These are phyloP conservation scores for Tritrichomonas musculus DNA, from an alignment of 208 protist genomes.

Conservation along the genomic window DNA sequence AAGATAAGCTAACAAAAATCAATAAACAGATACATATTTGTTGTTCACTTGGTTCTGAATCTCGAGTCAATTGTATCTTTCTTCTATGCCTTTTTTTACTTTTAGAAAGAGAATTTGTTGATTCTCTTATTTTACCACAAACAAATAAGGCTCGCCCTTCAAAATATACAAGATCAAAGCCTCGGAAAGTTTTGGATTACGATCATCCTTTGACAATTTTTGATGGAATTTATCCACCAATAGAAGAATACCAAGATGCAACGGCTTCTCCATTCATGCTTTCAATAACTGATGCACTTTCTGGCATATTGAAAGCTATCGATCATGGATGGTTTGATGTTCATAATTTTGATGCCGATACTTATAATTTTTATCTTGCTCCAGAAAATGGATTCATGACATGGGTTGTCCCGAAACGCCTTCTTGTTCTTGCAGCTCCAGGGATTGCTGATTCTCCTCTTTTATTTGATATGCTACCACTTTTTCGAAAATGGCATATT, in stretches of 20 bases:
- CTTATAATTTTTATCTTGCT: background rate
- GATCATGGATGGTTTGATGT: background rate
- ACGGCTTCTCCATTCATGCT: background rate
- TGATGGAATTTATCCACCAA: constrained; percentile 1
- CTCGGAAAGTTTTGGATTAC: background rate
- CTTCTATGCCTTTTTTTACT: background rate
- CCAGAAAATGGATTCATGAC: constrained; percentile 33
- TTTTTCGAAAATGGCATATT: constrained; percentile 22
- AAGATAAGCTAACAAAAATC: background rate
- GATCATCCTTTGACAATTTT: background rate
- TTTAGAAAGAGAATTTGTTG: background rate
- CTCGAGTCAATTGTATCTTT: constrained; percentile 20
- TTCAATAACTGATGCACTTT: background rate
- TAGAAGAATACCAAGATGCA: constrained; percentile 18
- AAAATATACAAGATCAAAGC: background rate
- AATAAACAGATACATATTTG: constrained; percentile 28
- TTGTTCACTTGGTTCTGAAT: background rate
- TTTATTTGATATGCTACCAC: background rate
- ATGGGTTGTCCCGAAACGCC: background rate
- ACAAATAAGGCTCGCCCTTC: background rate
- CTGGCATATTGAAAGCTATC: background rate
- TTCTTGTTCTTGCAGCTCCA: background rate
- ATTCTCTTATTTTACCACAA: background rate
- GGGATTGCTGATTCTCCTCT: background rate
- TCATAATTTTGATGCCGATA: background rate